Evolutionary conservation across 2,329 filamentous ascomycete species (phyloP).

Genomic region (Colletotrichum godetiae): DNA sequence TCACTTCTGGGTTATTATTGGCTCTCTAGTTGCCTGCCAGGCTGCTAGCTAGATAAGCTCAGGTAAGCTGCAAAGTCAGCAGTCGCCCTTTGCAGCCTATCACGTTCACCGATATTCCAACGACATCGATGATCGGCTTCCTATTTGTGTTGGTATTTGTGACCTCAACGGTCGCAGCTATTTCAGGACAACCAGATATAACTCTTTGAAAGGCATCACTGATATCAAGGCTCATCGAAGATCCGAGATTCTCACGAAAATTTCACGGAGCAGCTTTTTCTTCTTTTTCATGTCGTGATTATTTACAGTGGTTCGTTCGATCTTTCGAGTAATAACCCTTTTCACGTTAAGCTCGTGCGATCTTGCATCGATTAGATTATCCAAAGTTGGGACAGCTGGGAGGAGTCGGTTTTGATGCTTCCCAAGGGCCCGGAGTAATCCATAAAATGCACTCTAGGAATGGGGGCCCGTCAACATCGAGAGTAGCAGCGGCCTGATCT

Average conservation of each 20-base stretch:
- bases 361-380: not conserved
- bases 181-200: conserved; percentile 6
- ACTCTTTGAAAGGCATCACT: not conserved
- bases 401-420: too few relatives aligned
- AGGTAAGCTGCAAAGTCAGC: not conserved
- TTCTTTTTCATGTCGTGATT: not conserved
- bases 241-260: not conserved
- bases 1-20: conserved; percentile 2
- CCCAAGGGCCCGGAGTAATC: not conserved
- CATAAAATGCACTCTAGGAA: not conserved
- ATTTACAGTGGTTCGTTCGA: not conserved
- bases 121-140: not conserved
- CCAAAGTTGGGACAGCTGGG: not conserved
- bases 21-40: not conserved
- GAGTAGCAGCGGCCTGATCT: not conserved
- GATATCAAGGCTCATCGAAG: not conserved
- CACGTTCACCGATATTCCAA: not conserved
- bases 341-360: not conserved
- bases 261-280: not conserved
- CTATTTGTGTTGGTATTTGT: not conserved
- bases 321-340: not conserved
- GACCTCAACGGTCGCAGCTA: conserved; percentile 24
- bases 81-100: not conserved
- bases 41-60: not conserved
- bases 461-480: not conserved